These are phyloP conservation scores for barrel medic (Medicago truncatula) DNA, from an alignment of 306 rosid species.

Conservation along the genomic window MtrunA17r5.0-ANR NC_053042.1:51846501-51847000, in stretches of 20 bases:
- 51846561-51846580: too few species aligned
- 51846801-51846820: constrained; percentile 3
- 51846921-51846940: constrained; percentile 27
- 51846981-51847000: constrained; percentile 14
- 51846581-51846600: neutral
- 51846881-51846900: constrained; percentile 7
- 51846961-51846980: constrained; percentile 16
- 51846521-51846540: too few species aligned
- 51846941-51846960: constrained; percentile 21
- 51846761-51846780: too few species aligned
- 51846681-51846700: neutral
- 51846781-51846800: constrained; percentile 40
- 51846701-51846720: constrained; percentile 15
- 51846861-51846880: constrained; percentile 18
- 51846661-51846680: constrained; percentile 8
- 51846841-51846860: constrained; percentile 50
- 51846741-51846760: constrained; percentile 2
- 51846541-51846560: too few species aligned
- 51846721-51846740: constrained; percentile 20
- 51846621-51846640: constrained; percentile 6
- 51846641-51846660: constrained; percentile 10
- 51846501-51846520: too few species aligned
- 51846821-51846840: neutral
- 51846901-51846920: constrained; percentile 25
- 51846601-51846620: constrained; percentile 5